These are phyloP conservation scores for Sphagnum fallax DNA, from an alignment of 228 moss, liverwort and hornwort species.

Conservation along the genomic window DNA sequence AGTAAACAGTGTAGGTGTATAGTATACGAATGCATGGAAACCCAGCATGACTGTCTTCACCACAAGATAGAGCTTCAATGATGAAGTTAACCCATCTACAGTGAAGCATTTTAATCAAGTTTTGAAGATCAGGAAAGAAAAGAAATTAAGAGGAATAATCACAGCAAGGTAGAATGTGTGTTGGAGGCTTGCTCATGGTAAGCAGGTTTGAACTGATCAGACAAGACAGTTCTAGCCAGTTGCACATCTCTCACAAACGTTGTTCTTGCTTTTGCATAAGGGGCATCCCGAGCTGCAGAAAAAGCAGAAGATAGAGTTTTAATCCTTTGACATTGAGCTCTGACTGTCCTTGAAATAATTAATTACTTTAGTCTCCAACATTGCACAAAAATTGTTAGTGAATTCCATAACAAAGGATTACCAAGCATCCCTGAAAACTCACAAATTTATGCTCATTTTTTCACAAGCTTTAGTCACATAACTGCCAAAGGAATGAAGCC, in stretches of 20 bases:
- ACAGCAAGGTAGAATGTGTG: no score
- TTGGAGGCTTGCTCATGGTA: constrained; percentile 27
- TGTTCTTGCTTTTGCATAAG: constrained; percentile 89
- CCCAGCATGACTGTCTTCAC: no score
- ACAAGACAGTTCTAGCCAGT: constrained; percentile 33
- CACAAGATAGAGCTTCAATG: no score
- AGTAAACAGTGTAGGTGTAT: no score
- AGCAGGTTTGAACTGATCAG: constrained; percentile 39
- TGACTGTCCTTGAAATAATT: not conserved
- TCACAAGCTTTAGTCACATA: no score
- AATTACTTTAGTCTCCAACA: not conserved
- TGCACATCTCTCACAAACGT: constrained; percentile 55
- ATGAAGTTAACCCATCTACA: no score
- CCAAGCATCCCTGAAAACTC: not conserved
- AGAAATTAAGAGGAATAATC: no score
- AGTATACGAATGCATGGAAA: no score
- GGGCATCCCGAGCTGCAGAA: constrained; percentile 90
- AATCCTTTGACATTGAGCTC: not conserved
- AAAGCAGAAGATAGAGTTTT: constrained; percentile 4
- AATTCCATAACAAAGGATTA: not conserved
- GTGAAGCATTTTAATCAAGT: no score
- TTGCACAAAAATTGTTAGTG: constrained; percentile 4
- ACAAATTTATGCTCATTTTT: no score
- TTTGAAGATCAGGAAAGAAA: no score
- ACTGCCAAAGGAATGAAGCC: no score